Evolutionary conservation across 257 asterid genomes (phyloP), one percentile per base, ranked within the genome.

Genomic region (Schizonepeta tenuifolia): DNA sequence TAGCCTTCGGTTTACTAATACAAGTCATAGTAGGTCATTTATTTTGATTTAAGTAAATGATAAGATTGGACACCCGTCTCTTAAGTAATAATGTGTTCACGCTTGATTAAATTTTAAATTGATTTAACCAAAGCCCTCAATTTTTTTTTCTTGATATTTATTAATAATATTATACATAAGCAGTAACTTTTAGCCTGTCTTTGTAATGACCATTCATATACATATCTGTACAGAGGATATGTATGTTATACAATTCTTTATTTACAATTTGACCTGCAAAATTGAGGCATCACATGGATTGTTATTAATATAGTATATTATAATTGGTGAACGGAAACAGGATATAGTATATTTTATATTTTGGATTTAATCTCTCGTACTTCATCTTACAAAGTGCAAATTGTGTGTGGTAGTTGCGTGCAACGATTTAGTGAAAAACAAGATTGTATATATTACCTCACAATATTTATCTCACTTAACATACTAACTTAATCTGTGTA

Each of bases 241-340:
- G n/a, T n/a, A n/a, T n/a, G 11, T n/a, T 17, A n/a, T 49, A 49
- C 21, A 6, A 20, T n/a, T 49, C 11, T 49, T 49, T 49, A n/a
- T n/a, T 6, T 24, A 50, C 56, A 49, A 49, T 17, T 49, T n/a
- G 55, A 49, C 22, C 41, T 44, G 28, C 43, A 46, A 47, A 24
- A 65, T 0, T 65, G 54, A 26, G 15, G 18, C 44, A 24, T 65
- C 70, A 65, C 41, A 46, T 46, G 58, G 24, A 44, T 26, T 46
- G 58, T 17, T 36, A 36, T 46, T 14, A 46, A 14, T 46, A 14
- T 14, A 46, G 14, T 14, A n/a, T 49, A n/a, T n/a, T n/a, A n/a
- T n/a, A 24, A 49, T 49, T 50, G 24, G 26, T 50, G 57, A 7
- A 50, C 20, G 24, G 7, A 46, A 47, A 47, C 53, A 47, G 2